Evolutionary conservation across 371 early-diverging fungal species (phyloP).

Genomic region (Apophysomyces sp.): DNA sequence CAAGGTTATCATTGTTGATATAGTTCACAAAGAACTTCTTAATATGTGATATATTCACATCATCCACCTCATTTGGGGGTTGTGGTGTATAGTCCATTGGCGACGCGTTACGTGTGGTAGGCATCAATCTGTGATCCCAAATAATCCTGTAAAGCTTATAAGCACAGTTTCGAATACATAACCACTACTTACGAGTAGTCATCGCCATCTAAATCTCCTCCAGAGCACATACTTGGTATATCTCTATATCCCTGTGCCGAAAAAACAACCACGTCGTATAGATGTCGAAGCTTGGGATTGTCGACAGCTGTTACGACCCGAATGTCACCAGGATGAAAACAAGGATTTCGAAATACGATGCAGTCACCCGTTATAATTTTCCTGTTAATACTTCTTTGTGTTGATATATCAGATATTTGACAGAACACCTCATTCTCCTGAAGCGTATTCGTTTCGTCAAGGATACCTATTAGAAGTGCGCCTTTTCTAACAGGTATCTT

Average conservation of each 20-base stretch:
- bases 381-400: constrained; percentile 14
- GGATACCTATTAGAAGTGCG: constrained; percentile 63
- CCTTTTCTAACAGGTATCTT: constrained; percentile 61
- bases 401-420: constrained; percentile 29
- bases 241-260: constrained; percentile 65
- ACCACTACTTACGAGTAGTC: constrained; percentile 39
- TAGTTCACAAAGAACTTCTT: constrained; percentile 61
- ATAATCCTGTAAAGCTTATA: constrained; percentile 36
- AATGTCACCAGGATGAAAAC: constrained; percentile 80
- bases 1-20: constrained; percentile 63
- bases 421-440: constrained; percentile 66
- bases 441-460: constrained; percentile 73
- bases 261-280: constrained; percentile 77
- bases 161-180: not conserved
- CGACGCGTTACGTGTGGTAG: constrained; percentile 14
- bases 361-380: constrained; percentile 42
- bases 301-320: constrained; percentile 65
- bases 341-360: constrained; percentile 64
- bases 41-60: constrained; percentile 45
- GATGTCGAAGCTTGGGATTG: constrained; percentile 49
- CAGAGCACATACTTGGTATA: constrained; percentile 70
- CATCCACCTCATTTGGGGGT: constrained; percentile 23
- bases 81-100: constrained; percentile 24
- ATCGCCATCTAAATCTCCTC: constrained; percentile 84
- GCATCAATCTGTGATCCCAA: constrained; percentile 67